A percentile compares a stretch with the other conserved stretches of the same genome.
These are phyloP conservation scores for Beauveria bassiana DNA, from an alignment of 2,329 filamentous ascomycete species.

Conservation along the genomic window DNA sequence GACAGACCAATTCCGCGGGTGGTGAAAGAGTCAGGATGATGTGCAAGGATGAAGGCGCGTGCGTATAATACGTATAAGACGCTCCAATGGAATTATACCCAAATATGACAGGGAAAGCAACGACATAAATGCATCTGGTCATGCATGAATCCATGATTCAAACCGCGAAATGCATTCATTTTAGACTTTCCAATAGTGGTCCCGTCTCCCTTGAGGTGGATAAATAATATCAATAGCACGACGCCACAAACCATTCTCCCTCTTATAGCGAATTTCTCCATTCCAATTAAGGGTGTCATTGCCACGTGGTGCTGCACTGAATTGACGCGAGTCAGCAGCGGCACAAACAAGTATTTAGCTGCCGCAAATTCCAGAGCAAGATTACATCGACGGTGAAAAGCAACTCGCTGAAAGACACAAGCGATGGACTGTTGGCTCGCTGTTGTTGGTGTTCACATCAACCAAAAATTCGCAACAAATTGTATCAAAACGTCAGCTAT, in stretches of 20 bases:
- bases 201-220: constrained; percentile 6
- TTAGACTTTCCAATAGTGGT: not conserved
- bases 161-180: not conserved
- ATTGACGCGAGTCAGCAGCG: not conserved
- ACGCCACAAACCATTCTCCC: constrained; percentile 1
- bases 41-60: not conserved
- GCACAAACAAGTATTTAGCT: not conserved
- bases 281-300: not conserved
- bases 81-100: not conserved
- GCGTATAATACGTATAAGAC: not conserved
- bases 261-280: not conserved
- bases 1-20: too few species aligned
- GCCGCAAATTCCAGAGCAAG: not conserved
- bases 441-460: not conserved
- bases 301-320: not conserved
- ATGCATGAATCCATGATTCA: not conserved
- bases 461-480: not conserved
- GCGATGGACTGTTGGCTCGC: not conserved
- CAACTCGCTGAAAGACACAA: not conserved
- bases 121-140: not conserved
- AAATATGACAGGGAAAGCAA: not conserved
- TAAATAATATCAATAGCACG: constrained; percentile 7
- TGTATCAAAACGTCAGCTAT: not conserved
- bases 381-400: not conserved
- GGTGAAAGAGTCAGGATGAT: not conserved